Evolutionary conservation across 2,329 filamentous ascomycete genomes (phyloP).

Genomic region (Myriosclerotinia curreyana): DNA sequence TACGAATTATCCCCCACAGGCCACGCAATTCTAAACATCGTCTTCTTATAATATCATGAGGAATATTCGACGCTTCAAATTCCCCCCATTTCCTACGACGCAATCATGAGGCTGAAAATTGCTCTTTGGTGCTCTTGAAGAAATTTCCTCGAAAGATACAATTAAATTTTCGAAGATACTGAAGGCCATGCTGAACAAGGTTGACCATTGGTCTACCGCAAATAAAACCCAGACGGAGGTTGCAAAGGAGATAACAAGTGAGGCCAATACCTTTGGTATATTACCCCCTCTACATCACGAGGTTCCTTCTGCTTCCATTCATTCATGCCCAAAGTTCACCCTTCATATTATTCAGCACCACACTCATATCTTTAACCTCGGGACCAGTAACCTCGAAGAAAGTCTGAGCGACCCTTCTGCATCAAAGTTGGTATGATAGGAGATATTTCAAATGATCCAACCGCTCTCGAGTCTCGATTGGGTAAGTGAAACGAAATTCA

Average conservation of each 20-base stretch:
- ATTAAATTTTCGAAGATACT: conserved; percentile 29
- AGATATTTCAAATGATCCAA: conserved; percentile 11
- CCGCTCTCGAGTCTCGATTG: conserved; percentile 18
- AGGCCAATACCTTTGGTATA: not conserved
- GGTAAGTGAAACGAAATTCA: conserved; percentile 3
- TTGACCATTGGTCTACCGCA: conserved; percentile 16
- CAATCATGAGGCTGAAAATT: conserved; percentile 49
- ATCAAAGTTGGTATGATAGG: conserved; percentile 8
- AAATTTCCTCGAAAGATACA: conserved; percentile 37
- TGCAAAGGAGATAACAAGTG: not conserved
- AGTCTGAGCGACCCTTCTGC: not conserved
- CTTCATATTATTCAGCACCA: not conserved
- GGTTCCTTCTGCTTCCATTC: not conserved
- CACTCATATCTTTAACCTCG: not conserved
- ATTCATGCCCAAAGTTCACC: not conserved
- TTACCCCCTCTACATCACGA: not conserved
- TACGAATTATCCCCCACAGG: conserved; percentile 56
- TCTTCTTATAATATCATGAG: conserved; percentile 49
- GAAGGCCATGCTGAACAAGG: conserved; percentile 28
- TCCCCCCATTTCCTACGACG: conserved; percentile 48
- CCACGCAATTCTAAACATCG: conserved; percentile 52
- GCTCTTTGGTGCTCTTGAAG: conserved; percentile 46
- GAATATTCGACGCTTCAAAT: conserved; percentile 52
- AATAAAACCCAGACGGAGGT: not conserved
- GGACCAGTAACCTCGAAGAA: not conserved